A percentile compares a stretch with the other conserved stretches of the same genome.
phyloP scores from a whole-genome alignment of 306 rosid genomes.

The Gastrolobium bilobum region DNA sequence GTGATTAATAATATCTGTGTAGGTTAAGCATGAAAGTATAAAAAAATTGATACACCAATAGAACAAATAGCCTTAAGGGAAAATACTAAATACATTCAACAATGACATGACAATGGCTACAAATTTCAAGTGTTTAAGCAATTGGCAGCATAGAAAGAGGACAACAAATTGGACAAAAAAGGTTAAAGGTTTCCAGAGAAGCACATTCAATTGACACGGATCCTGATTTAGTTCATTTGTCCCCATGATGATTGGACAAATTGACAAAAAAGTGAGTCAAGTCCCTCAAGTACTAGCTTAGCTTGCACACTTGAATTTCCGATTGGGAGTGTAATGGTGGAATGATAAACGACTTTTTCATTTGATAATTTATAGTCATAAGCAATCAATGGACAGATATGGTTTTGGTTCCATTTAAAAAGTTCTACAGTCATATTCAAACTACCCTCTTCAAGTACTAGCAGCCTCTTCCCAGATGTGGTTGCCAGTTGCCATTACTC shows the following conservation, averaged over 20 bases:
- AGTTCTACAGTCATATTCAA: slow-evolving; percentile 34
- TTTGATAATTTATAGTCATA: slow-evolving; percentile 30
- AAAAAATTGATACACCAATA: slow-evolving; percentile 7
- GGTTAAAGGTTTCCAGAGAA: slow-evolving; percentile 10
- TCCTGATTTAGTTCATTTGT: slow-evolving; percentile 48
- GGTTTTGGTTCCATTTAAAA: slow-evolving; percentile 41
- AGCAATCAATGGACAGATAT: slow-evolving; percentile 31
- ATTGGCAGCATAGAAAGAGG: slow-evolving; percentile 11
- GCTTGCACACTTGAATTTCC: slow-evolving; percentile 46
- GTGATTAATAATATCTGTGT: not conserved
- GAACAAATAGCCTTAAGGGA: not conserved
- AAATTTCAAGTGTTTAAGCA: not conserved
- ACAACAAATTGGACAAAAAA: not conserved
- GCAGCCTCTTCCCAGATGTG: slow-evolving; percentile 31
- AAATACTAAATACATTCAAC: not conserved
- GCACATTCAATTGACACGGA: slow-evolving; percentile 34
- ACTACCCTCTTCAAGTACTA: slow-evolving; percentile 31
- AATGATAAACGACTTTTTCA: slow-evolving; percentile 47
- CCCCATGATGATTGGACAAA: slow-evolving; percentile 52
- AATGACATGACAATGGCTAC: not conserved
- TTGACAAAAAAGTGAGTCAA: slow-evolving; percentile 48
- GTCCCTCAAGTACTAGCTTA: slow-evolving; percentile 43
- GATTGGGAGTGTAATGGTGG: slow-evolving; percentile 36
- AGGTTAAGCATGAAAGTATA: not conserved
- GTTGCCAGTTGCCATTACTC: slow-evolving; percentile 16